Percentiles rank a stretch among this genome's conserved stretches.
Evolutionary conservation across 1,139 yeast genomes (phyloP).

Genomic region (Taphrina sp.): DNA sequence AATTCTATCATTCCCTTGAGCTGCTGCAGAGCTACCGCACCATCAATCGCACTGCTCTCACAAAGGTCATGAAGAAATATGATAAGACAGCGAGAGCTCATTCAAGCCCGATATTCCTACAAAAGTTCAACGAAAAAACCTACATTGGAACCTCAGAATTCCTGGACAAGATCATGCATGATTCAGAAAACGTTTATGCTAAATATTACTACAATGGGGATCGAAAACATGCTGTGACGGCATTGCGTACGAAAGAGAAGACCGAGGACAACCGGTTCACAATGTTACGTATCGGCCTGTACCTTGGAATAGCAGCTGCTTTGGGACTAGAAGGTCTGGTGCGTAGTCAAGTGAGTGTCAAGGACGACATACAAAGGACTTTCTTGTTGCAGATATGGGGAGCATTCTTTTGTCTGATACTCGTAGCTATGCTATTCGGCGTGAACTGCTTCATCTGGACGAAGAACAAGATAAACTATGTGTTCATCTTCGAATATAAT

Average conservation of each 20-base stretch:
- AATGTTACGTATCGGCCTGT: slow-evolving; percentile 50
- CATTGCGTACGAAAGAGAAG: slow-evolving; percentile 54
- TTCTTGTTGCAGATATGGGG: slow-evolving; percentile 84
- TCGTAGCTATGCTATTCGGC: slow-evolving; percentile 64
- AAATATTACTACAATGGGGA: slow-evolving; percentile 69
- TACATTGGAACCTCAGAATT: slow-evolving; percentile 66
- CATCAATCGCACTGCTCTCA: slow-evolving; percentile 79
- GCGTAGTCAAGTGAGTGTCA: slow-evolving; percentile 48
- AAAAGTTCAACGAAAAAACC: slow-evolving; percentile 51
- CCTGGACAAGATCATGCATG: slow-evolving; percentile 59
- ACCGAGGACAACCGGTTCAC: slow-evolving; percentile 51
- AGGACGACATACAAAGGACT: slow-evolving; percentile 42
- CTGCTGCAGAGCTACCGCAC: slow-evolving; percentile 72
- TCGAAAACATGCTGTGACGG: slow-evolving; percentile 71
- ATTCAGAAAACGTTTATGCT: slow-evolving; percentile 68
- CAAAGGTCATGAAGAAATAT: slow-evolving; percentile 83
- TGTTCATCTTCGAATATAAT: slow-evolving; percentile 86
- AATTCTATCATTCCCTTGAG: slow-evolving; percentile 75
- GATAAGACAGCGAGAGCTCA: slow-evolving; percentile 66
- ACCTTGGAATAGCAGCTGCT: slow-evolving; percentile 70
- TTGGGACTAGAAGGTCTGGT: slow-evolving; percentile 56
- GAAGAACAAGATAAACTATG: slow-evolving; percentile 73
- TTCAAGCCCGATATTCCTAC: slow-evolving; percentile 58
- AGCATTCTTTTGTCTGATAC: slow-evolving; percentile 68
- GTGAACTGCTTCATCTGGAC: slow-evolving; percentile 73